Base-by-base conservation (phyloP, 768 basidiomycete genomes). In the Rhodotorula diobovata region DNA sequence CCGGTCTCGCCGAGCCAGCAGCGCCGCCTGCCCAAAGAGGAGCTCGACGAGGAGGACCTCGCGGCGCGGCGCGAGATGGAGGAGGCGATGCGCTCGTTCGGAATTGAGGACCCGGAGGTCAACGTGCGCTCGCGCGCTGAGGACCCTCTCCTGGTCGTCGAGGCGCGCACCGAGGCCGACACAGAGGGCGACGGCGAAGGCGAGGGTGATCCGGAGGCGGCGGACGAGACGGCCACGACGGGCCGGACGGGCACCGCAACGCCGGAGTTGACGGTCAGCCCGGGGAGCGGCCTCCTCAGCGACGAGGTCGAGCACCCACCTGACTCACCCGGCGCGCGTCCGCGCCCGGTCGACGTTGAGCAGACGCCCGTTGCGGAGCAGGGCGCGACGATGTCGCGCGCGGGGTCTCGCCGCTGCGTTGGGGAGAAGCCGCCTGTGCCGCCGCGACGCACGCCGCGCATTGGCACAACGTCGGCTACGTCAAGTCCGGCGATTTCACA, bases 1-100 rank as follows among this genome's bases (percentile, higher is more conserved):
- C 53, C 63, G 6, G 45, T 53, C 23, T 45, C 54, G 41, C 46
- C 43, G 21, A 32, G n/a, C 20, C 51, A 6, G 35, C 62, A 21
- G 18, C 63, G 63, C 43, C 32, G 32, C 15, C 63, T 62, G 10
- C 67, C 71, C 46, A 72, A 68, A 21, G 68, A 73, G 32, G 72
- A 73, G 11, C 68, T 72, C 43, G 71, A 71, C 46, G 70, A 72
- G 48, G 74, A 75, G 23, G 74, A 75, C 62, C 63, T 72, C 21
- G 65, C 39, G 6, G 74, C 70, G 2, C 65, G 63, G 20, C 50
- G 56, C 11, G 74, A 75, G 66, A 63, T 75, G 61, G 74, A 75
- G 28, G 74, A 57, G 8, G 61, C 67, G 18, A 32, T 75, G 39
- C 37, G 43, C 7, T 48, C 53, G 21, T 75, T 75, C 68, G 74